Evolutionary conservation across 208 protist species (phyloP), one percentile per base, ranked within the genome.

Genomic region (Borovskyia barvae): DNA sequence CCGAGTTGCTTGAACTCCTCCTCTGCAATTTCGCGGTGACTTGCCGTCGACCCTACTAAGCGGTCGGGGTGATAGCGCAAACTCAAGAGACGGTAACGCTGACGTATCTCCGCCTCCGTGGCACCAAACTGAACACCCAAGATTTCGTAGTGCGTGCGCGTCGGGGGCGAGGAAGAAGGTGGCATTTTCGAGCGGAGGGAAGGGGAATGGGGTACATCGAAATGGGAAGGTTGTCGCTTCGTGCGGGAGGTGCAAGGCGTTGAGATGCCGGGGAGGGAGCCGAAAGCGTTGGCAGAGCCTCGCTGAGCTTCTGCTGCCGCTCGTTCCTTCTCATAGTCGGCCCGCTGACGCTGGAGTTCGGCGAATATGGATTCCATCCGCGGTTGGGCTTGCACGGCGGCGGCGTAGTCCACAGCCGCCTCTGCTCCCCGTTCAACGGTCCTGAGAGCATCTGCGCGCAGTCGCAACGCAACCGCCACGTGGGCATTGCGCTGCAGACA

Each of bases 1-100:
- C 83, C 95, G 17, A 99, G 89, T 40, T 87, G 81, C 74, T 98
- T 98, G 75, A 99, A 98, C 48, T 78, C 72, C 53, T 90, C 80
- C 12, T 77, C 37, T 11, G 80, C 75, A 3, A 41, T 28, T 43
- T 62, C 49, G 20, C 82, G 86, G 3, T 49, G 58, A 37, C 43
- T 70, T 33, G 65, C 62, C 0, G 71, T 54, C 11, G 74, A 75
- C 24, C 48, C 56, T 2, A 93, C 75, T 8, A 93, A 40, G 11
- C 82, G 72, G 65, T 96, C 90, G 8, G 90, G 90, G 58, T 96
- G 90, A 50, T 67, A 88, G 32, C 73, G 70, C 61, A 96, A 66
- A 6, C 74, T 87, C 17, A 92, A 74, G 11, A 58, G 74, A 36
- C 81, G 79, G 56, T 84, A 96, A 29, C 72, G 55, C 48, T 73